phyloP scores from a whole-genome alignment of 2,329 filamentous ascomycete genomes.

The Verticillium alfalfae region DNA sequence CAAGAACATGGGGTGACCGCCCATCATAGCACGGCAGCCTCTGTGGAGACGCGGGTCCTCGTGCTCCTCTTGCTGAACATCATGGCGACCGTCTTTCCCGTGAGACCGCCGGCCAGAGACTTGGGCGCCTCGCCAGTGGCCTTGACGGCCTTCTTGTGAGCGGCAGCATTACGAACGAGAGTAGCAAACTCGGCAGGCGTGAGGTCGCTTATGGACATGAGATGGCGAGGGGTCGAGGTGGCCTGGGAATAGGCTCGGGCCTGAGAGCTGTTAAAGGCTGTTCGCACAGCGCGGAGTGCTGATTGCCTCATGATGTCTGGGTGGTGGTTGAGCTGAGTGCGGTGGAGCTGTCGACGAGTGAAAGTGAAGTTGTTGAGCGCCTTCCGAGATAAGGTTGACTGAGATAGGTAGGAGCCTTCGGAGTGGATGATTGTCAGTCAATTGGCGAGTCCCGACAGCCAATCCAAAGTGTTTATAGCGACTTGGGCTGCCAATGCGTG shows the following conservation, averaged over 20 bases:
- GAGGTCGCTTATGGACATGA: constrained; percentile 88
- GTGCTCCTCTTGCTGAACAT: constrained; percentile 97
- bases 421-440: neutral
- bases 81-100: constrained; percentile 82
- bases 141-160: constrained; percentile 74
- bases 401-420: too few species aligned
- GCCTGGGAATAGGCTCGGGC: constrained; percentile 36
- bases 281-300: constrained; percentile 24
- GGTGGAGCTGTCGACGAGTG: neutral
- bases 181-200: constrained; percentile 71
- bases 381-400: too few species aligned
- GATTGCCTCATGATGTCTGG: constrained; percentile 24
- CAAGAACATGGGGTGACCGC: constrained; percentile 93
- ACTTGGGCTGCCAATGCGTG: neutral
- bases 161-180: constrained; percentile 75
- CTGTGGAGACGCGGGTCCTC: constrained; percentile 86
- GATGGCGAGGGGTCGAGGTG: constrained; percentile 60
- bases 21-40: constrained; percentile 86
- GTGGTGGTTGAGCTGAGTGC: neutral
- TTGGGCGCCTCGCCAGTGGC: constrained; percentile 51
- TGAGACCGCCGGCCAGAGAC: constrained; percentile 55
- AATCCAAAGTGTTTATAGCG: neutral
- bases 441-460: neutral
- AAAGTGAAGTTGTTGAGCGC: neutral
- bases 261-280: constrained; percentile 28